Evolutionary conservation across 2,329 filamentous ascomycete species (phyloP).

Genomic region (Hymenoscyphus scutula): DNA sequence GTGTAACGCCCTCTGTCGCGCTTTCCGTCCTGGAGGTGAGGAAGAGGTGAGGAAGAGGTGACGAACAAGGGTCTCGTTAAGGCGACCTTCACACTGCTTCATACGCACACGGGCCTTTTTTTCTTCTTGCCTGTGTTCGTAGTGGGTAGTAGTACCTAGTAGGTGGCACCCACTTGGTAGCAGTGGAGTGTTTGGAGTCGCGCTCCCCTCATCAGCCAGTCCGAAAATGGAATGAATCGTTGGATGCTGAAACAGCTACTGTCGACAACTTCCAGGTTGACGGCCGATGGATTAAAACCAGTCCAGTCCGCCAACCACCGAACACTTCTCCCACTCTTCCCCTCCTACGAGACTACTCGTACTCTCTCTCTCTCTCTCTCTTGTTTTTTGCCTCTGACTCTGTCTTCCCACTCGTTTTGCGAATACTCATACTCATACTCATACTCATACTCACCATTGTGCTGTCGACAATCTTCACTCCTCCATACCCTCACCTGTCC

Average conservation of each 20-base stretch:
- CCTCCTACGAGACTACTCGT: too few species aligned
- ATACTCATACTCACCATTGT: too few species aligned
- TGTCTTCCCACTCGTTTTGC: constrained; percentile 15
- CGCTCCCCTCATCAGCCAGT: constrained; percentile 19
- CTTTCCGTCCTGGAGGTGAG: not conserved
- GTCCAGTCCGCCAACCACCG: constrained; percentile 29
- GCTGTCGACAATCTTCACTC: too few species aligned
- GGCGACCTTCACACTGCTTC: too few species aligned
- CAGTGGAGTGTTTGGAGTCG: not conserved
- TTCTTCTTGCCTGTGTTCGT: too few species aligned
- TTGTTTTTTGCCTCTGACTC: too few species aligned
- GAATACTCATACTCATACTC: too few species aligned
- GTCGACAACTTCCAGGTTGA: constrained; percentile 15
- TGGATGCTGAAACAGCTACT: constrained; percentile 29
- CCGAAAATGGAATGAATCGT: constrained; percentile 19
- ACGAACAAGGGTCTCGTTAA: not conserved
- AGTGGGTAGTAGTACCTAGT: too few species aligned
- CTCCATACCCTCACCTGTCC: too few species aligned
- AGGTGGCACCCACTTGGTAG: not conserved
- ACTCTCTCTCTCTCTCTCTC: too few species aligned
- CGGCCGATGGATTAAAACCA: constrained; percentile 28
- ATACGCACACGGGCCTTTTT: not conserved
- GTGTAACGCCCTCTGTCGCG: not conserved
- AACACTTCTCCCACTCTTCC: too few species aligned
- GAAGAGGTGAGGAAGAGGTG: too few species aligned